phyloP scores from a whole-genome alignment of 2,329 filamentous ascomycete species.

The Pseudocercospora crystallina region DNA sequence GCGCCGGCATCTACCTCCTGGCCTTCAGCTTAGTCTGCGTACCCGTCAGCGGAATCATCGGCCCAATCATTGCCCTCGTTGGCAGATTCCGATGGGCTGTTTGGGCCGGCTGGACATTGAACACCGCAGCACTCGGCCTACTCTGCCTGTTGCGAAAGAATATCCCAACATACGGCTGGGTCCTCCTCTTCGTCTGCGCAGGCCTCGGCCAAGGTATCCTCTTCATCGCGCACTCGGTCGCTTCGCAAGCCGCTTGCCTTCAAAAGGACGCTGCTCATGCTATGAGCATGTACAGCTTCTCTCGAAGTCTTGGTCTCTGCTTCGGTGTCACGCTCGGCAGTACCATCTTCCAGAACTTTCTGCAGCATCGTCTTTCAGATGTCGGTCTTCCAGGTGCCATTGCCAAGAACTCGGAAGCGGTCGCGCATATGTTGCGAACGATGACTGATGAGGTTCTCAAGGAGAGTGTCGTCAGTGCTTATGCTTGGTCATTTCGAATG shows the following conservation, averaged over 20 bases:
- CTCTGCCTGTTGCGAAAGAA: slow-evolving; percentile 41
- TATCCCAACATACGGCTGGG: slow-evolving; percentile 43
- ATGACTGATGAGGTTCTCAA: slow-evolving; percentile 18
- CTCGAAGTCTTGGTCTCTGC: slow-evolving; percentile 49
- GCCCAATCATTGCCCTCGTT: slow-evolving; percentile 33
- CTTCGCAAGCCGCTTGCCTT: slow-evolving; percentile 41
- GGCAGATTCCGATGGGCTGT: slow-evolving; percentile 31
- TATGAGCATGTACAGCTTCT: slow-evolving; percentile 47
- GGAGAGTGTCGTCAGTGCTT: slow-evolving; percentile 14
- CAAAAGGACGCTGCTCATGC: slow-evolving; percentile 38
- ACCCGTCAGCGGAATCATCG: slow-evolving; percentile 27
- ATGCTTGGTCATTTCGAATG: slow-evolving; percentile 24
- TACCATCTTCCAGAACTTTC: slow-evolving; percentile 42
- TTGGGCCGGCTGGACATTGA: slow-evolving; percentile 33
- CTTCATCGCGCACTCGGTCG: slow-evolving; percentile 44
- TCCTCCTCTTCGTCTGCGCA: slow-evolving; percentile 44
- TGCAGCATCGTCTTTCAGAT: slow-evolving; percentile 15
- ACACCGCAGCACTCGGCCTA: slow-evolving; percentile 45
- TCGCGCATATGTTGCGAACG: slow-evolving; percentile 17
- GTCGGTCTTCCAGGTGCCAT: slow-evolving; percentile 15
- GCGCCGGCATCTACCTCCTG: slow-evolving; percentile 42
- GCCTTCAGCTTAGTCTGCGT: slow-evolving; percentile 34
- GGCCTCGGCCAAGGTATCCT: slow-evolving; percentile 46
- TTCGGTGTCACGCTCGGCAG: slow-evolving; percentile 49
- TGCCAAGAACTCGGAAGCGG: slow-evolving; percentile 25